Base-by-base conservation (phyloP, 495 filamentous ascomycete genomes). In the Terfezia claveryi region DNA sequence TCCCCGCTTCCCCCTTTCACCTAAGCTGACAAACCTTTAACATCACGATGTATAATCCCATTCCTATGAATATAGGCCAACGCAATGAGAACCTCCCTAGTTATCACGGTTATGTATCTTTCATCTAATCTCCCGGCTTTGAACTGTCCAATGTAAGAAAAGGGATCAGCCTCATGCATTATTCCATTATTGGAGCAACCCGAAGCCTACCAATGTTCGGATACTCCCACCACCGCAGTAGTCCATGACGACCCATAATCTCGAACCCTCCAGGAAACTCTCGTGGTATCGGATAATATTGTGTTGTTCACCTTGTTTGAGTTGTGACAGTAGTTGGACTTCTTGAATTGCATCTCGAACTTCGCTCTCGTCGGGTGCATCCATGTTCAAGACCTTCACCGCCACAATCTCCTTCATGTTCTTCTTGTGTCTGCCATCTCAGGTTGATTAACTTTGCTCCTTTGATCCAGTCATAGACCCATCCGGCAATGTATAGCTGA, bases 161-260 rank as follows among this genome's bases (percentile, higher is more conserved):
- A 71, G 72, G 71, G 76, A 75, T 55, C 60, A 36, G 8, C 23
- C 37, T 23, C 12, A 27, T 12, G 37, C 17, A 7, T 2, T 46
- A 52, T 16, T 10, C 23, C 54, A 41, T 17, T 16, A 8, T 36
- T 23, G 57, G 27, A 59, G 32, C 9, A 36, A 53, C 7, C 38
- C 17, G 7, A 32, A 5, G 61, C 68, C 67, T 67, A 87, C 82
- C 60, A 98, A 68, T 10, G 92, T 95, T 51, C 84, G 77, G n/a
- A 98, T 81, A 69, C 88, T 94, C 36, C 91, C 91, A 55, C 91
- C 91, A 27, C 86, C 87, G 59, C 87, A 94, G 66, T 94, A 93
- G 62, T 96, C 91, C 56, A 83, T 92, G 55, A 95, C 80, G 68
- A 98, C 80, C 91, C 91, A 98, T 68, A 98, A 76, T 59, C 88